Evolutionary conservation across 352 stramenopile species (phyloP), one percentile per base, ranked within the genome.

Genomic region (Pythium plurisporium): DNA sequence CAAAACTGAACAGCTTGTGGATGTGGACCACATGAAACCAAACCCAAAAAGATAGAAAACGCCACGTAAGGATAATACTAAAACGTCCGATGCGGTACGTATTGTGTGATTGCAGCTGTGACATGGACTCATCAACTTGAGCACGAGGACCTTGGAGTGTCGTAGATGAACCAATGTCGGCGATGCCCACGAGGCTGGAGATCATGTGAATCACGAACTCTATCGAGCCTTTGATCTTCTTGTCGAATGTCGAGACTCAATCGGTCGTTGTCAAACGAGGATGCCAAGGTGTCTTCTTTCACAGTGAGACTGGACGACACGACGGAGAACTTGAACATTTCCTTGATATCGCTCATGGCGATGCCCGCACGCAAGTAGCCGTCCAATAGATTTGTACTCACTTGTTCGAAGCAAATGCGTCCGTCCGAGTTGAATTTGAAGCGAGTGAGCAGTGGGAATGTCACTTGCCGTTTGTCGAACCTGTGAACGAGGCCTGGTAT

Each of bases 391-490:
- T 61, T 52, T 4, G 42, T 53, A n/a, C 23, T 43, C 2, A 61
- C 53, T 11, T 53, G 30, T 19, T 61, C 53, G 29, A 31, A 53
- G 33, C 41, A 61, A 38, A 61, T 61, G 8, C 53, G 53, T 23
- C 42, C 43, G 6, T 61, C 31, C 1, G 15, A 4, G 5, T 37
- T 22, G 29, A 61, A 61, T 33, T 61, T 46, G 41, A 61, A 36
- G 30, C 41, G 43, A 1, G 41, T 61, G 10, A 47, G 29, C 23
- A 61, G 30, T 37, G 41, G 42, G 19, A 61, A 61, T 22, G 30
- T 20, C 23, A 61, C 53, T 10, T 7, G 41, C 4, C 30, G 53
- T 37, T 53, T 61, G 5, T 34, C 15, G 27, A 61, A 61, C 31
- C 46, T 45, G 23, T 19, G 30, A 3, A 61, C 20, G 15, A 62